Evolutionary conservation across 2,329 filamentous ascomycete genomes (phyloP).

Genomic region (Albophoma yamanashiensis): DNA sequence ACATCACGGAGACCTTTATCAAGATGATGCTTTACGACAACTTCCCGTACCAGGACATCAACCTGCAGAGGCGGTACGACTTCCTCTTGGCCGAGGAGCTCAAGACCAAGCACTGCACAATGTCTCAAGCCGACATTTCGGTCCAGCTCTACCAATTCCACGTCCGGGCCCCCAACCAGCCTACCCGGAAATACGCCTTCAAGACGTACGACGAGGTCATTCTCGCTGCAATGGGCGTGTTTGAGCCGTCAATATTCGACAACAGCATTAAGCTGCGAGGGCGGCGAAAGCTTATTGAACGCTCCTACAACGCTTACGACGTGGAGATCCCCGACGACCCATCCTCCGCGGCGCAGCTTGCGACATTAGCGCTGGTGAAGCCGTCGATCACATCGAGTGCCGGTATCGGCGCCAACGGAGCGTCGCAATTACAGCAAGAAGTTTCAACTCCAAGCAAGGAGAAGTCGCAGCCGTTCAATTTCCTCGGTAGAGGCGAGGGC

Average conservation of each 20-base stretch:
- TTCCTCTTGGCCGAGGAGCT: slow-evolving; percentile 90
- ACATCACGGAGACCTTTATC: slow-evolving; percentile 88
- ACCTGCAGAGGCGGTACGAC: slow-evolving; percentile 80
- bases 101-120: slow-evolving; percentile 85
- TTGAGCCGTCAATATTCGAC: slow-evolving; percentile 80
- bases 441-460: slow-evolving; percentile 53
- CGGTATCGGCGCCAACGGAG: slow-evolving; percentile 23
- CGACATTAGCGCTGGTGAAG: slow-evolving; percentile 47
- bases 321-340: slow-evolving; percentile 81
- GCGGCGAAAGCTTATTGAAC: slow-evolving; percentile 70
- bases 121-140: slow-evolving; percentile 81
- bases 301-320: slow-evolving; percentile 91
- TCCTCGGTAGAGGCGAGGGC: slow-evolving; percentile 55
- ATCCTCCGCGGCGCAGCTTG: slow-evolving; percentile 70
- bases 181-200: slow-evolving; percentile 88
- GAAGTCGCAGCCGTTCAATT: slow-evolving; percentile 55
- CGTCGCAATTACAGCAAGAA: slow-evolving; percentile 30
- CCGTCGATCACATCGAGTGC: slow-evolving; percentile 39
- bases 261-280: slow-evolving; percentile 68
- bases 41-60: slow-evolving; percentile 92
- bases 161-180: slow-evolving; percentile 74
- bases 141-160: slow-evolving; percentile 87
- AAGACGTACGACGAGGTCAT: slow-evolving; percentile 96
- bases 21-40: slow-evolving; percentile 98
- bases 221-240: slow-evolving; percentile 90